Evolutionary conservation across 306 rosid species (phyloP).

Genomic region (Cucumis hystrix): DNA sequence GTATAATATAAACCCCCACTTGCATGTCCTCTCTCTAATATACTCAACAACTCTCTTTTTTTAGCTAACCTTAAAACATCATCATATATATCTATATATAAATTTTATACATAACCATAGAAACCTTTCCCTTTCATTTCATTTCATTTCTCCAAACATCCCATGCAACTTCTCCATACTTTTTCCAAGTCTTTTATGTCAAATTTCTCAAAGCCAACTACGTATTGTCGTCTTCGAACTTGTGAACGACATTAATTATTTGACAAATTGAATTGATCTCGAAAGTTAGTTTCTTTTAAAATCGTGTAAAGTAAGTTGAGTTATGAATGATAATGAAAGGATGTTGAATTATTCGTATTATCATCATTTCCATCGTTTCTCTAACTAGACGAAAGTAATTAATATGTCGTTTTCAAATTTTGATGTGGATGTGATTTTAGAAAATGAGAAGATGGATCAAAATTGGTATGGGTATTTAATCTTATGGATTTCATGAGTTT

Average conservation of each 20-base stretch:
- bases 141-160: background rate
- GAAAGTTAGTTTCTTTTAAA: background rate
- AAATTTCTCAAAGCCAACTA: background rate
- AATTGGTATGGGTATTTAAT: too few species aligned
- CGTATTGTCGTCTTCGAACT: background rate
- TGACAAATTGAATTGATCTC: background rate
- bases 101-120: background rate
- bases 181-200: background rate
- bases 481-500: too few species aligned
- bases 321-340: background rate
- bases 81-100: background rate
- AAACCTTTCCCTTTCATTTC: background rate
- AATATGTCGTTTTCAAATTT: background rate
- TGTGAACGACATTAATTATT: background rate
- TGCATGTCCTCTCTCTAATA: background rate
- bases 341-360: background rate
- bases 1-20: background rate
- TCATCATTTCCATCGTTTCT: too few species aligned
- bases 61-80: background rate
- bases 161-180: conserved; percentile 1
- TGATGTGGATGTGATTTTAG: background rate
- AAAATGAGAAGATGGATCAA: background rate
- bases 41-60: background rate
- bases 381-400: too few species aligned
- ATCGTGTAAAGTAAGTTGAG: too few species aligned